A percentile compares a stretch with the other conserved stretches of the same genome.
Conservation (phyloP, 352 stramenopile genomes). For the Phytophthora kernoviae region DNA sequence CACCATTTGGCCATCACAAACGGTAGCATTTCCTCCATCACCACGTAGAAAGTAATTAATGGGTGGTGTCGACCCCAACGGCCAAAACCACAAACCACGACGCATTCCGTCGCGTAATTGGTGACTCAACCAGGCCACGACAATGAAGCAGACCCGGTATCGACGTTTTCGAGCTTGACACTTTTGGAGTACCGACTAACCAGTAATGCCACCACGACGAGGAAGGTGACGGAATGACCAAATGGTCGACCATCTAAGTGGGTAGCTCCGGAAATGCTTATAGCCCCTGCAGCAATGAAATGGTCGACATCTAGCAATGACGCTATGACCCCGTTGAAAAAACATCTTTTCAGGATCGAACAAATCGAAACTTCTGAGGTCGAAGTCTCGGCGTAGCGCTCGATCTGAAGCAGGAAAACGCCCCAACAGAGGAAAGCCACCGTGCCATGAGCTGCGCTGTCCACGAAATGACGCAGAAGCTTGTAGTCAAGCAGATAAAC, state of each 20-base stretch:
- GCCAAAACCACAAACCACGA: constrained; percentile 74
- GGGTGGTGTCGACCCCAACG: constrained; percentile 62
- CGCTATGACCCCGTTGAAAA: constrained; percentile 43
- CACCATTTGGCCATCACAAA: constrained; percentile 51
- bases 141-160: constrained; percentile 55
- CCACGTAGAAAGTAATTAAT: constrained; percentile 70
- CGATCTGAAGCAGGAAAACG: constrained; percentile 56
- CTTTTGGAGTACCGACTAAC: constrained; percentile 44
- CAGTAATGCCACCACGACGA: constrained; percentile 45
- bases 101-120: constrained; percentile 72
- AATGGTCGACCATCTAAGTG: constrained; percentile 67
- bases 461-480: constrained; percentile 64
- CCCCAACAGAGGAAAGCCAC: constrained; percentile 67
- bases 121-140: constrained; percentile 65
- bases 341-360: constrained; percentile 44
- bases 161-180: constrained; percentile 19
- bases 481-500: constrained; percentile 34
- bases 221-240: constrained; percentile 70
- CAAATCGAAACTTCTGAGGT: constrained; percentile 10
- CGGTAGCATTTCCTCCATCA: constrained; percentile 55
- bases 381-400: constrained; percentile 14
- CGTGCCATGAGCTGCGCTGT: constrained; percentile 58
- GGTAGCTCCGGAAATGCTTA: constrained; percentile 61
- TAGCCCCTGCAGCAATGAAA: constrained; percentile 66
- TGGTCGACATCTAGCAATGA: constrained; percentile 71